Base-by-base conservation (phyloP, 2,329 filamentous ascomycete species). In the Rhinocladiella mackenziei region DNA sequence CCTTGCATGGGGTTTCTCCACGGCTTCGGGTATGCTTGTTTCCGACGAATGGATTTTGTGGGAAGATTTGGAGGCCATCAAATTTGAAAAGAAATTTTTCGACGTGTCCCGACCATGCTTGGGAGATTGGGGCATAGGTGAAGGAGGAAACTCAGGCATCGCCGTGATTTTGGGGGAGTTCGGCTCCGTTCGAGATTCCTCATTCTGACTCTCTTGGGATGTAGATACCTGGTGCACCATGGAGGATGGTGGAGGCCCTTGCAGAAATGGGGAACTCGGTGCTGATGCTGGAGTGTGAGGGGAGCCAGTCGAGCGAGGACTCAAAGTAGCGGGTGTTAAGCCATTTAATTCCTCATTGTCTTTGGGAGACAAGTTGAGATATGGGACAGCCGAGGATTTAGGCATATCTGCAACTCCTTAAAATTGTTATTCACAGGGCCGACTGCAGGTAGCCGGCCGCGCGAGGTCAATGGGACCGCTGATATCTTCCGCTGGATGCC, bases 51-150 rank as follows among this genome's bases (percentile, higher is more conserved):
- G 65, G 23, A 67, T 50, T 43, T 60, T 62, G 38, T 71, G 67
- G 1, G 67, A 67, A 9, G 68, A 65, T 50, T 68, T 69, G 3
- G 68, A 68, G 4, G 68, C 68, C 57, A 70, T 71, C 31, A 72
- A 58, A 43, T 64, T 71, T 9, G 68, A 65, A 46, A 72, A 72
- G 43, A 72, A 71, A 2, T 67, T 70, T 36, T 64, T 66, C 2
- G 69, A 72, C 3, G 63, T 56, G 48, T 72, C 69, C 43, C 69
- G 65, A 10, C 56, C 58, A 48, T 72, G 69, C 46, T 66, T 68
- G 10, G 53, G 63, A 53, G 33, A 67, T 60, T 50, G 62, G 22
- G 51, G 41, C 11, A 41, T 44, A 19, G 68, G 64, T 1, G 68
- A 70, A 14, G 67, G 62, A 42, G 69, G 67, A 36, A 67, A 65